Conservation (phyloP, 306 rosid genomes). For the Vigna trinervia region DNA sequence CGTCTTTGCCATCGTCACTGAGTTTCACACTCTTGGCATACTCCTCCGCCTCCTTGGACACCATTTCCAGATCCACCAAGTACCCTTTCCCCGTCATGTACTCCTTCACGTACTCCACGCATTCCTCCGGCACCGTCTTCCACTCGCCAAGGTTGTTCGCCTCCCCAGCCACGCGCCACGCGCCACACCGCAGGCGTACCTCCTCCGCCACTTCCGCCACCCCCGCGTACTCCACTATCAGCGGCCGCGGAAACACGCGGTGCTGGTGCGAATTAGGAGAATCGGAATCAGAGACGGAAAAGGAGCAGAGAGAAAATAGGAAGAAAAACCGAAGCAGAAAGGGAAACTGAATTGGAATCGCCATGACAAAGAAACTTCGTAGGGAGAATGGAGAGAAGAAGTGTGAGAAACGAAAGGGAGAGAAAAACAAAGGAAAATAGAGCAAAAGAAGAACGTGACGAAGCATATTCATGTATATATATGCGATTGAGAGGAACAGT, state of each 20-base stretch:
- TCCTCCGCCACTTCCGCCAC: slow-evolving; percentile 50
- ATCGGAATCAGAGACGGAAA: slow-evolving; percentile 47
- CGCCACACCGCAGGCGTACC: slow-evolving; percentile 50
- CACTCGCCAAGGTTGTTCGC: slow-evolving; percentile 77
- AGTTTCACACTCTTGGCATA: slow-evolving; percentile 63
- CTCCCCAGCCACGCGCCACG: slow-evolving; percentile 91
- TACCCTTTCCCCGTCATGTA: slow-evolving; percentile 69
- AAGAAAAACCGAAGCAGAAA: background rate
- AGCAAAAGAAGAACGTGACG: rapidly evolving
- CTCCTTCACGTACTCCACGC: slow-evolving; percentile 67
- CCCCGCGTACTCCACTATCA: slow-evolving; percentile 58
- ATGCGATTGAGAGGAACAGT: slow-evolving; percentile 29
- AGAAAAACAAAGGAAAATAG: background rate
- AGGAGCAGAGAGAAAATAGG: slow-evolving; percentile 46
- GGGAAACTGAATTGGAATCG: background rate
- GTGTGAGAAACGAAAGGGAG: background rate
- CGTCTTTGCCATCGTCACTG: slow-evolving; percentile 73
- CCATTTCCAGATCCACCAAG: slow-evolving; percentile 61
- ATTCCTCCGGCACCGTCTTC: slow-evolving; percentile 70
- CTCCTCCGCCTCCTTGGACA: slow-evolving; percentile 61
- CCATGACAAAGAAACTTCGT: background rate
- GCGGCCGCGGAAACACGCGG: slow-evolving; percentile 57
- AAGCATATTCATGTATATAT: no score
- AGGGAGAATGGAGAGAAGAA: no score
- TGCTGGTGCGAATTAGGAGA: background rate